A percentile compares a stretch with the other conserved stretches of the same genome.
Evolutionary conservation across 768 basidiomycete genomes (phyloP).

Genomic region (Trametes coccinea): DNA sequence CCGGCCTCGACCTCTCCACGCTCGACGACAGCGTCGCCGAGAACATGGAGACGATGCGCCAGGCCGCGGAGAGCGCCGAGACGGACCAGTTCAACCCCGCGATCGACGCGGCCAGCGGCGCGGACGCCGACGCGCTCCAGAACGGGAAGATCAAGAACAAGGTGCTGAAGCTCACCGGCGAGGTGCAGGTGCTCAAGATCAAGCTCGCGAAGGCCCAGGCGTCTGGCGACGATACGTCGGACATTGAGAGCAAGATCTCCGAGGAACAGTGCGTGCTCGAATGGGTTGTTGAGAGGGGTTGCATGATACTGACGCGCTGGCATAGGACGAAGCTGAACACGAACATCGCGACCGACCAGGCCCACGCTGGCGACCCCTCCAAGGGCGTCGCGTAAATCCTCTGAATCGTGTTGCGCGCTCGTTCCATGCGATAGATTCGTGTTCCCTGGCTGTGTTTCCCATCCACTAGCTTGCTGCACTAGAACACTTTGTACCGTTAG

Average conservation of each 20-base stretch:
- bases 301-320: neutral
- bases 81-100: constrained; percentile 39
- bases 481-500: constrained; percentile 23
- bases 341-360: constrained; percentile 38
- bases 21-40: constrained; percentile 30
- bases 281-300: neutral
- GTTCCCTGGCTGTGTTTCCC: constrained; percentile 3
- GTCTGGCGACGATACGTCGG: constrained; percentile 31
- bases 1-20: constrained; percentile 36
- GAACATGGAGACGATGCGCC: constrained; percentile 36
- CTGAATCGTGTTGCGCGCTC: neutral
- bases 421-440: no score
- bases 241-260: constrained; percentile 29
- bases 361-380: constrained; percentile 35
- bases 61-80: constrained; percentile 39
- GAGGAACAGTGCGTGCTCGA: constrained; percentile 31
- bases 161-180: constrained; percentile 44
- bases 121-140: constrained; percentile 33
- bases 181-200: constrained; percentile 44
- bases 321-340: constrained; percentile 36
- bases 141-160: constrained; percentile 47
- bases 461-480: constrained; percentile 11
- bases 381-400: constrained; percentile 30
- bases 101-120: constrained; percentile 37
- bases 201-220: constrained; percentile 41